Percentiles rank a stretch among this genome's conserved stretches.
phyloP scores from a whole-genome alignment of 495 filamentous ascomycete species.

The Penicillium ochrochloron region DNA sequence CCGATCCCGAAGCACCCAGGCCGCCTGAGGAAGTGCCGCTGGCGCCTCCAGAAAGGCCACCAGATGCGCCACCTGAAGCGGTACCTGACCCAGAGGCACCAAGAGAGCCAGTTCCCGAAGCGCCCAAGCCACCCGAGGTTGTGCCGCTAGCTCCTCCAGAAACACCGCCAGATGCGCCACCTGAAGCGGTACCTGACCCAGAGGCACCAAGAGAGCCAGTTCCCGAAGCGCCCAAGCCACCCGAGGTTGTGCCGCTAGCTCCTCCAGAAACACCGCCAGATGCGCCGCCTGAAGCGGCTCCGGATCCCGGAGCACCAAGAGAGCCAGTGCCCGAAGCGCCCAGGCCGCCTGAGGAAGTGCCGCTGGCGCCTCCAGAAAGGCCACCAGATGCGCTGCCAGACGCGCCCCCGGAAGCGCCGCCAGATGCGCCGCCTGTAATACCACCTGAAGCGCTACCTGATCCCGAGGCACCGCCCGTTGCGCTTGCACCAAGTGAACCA shows the following conservation, averaged over 20 bases:
- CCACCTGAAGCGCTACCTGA: not conserved
- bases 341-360: no score
- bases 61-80: slow-evolving; percentile 10
- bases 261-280: slow-evolving; percentile 7
- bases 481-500: not conserved
- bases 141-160: slow-evolving; percentile 4
- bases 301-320: no score
- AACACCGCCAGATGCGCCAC: not conserved
- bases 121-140: no score
- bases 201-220: not conserved
- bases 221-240: no score
- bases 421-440: slow-evolving; percentile 5
- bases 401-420: no score
- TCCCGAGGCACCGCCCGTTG: slow-evolving; percentile 8
- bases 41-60: not conserved
- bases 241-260: no score
- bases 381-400: no score
- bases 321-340: no score
- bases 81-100: not conserved
- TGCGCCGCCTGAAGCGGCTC: no score
- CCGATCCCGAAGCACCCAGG: slow-evolving; percentile 12
- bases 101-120: no score
- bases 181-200: slow-evolving; percentile 4
- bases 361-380: no score
- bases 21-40: slow-evolving; percentile 1